Percentiles rank a stretch among this genome's conserved stretches.
These are phyloP conservation scores for Dalbergia cochinchinensis DNA, from an alignment of 306 rosid species.

Conservation along the genomic window DNA sequence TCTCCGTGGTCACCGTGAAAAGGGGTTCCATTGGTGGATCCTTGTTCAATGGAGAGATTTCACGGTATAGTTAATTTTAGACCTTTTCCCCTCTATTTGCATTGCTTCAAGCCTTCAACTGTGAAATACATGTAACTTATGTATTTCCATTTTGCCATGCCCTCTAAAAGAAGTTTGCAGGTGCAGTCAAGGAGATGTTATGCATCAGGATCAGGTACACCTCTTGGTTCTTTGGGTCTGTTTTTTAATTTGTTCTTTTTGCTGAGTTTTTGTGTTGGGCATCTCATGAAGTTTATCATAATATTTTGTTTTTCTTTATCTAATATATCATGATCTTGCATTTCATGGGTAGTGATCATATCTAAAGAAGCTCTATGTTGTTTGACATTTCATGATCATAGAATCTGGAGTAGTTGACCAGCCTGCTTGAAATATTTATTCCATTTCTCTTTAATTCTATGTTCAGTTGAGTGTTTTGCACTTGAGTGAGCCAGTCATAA, in stretches of 20 bases:
- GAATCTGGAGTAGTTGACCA: slow-evolving; percentile 1
- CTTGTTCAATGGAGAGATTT: slow-evolving; percentile 50
- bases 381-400: slow-evolving; percentile 34
- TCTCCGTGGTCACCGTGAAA: slow-evolving; percentile 57
- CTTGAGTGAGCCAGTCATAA: slow-evolving; percentile 21
- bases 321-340: neutral
- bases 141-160: slow-evolving; percentile 20
- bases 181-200: slow-evolving; percentile 68
- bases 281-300: neutral
- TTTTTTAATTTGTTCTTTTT: slow-evolving; percentile 16
- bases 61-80: slow-evolving; percentile 57
- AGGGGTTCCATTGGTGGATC: slow-evolving; percentile 53
- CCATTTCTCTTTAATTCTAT: neutral
- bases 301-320: slow-evolving; percentile 8
- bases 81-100: neutral
- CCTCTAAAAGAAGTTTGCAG: slow-evolving; percentile 58
- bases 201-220: slow-evolving; percentile 86
- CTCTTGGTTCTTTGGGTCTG: slow-evolving; percentile 35
- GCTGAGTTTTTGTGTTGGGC: slow-evolving; percentile 24
- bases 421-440: slow-evolving; percentile 21
- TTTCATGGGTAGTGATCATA: slow-evolving; percentile 4
- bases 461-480: slow-evolving; percentile 18
- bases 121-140: slow-evolving; percentile 42
- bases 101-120: slow-evolving; percentile 29
- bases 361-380: slow-evolving; percentile 5